Base-by-base conservation (phyloP, 331 rosid species). In the Dryas integrifolia region DNA sequence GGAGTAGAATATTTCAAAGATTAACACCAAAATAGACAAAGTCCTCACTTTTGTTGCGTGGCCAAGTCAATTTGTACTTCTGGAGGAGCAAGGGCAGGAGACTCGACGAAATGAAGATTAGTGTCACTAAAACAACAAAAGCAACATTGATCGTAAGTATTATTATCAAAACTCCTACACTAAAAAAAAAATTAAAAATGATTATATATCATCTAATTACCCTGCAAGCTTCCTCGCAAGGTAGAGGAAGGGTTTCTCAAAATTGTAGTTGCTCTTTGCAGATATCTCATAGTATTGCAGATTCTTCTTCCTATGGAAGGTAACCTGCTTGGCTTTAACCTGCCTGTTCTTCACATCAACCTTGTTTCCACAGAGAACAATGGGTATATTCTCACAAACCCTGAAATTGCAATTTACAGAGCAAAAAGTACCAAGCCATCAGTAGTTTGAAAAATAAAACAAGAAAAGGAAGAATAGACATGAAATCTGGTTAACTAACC, bases 81-180 rank as follows among this genome's bases (percentile, higher is more conserved):
- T 0, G 89, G 95, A 49, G 95, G 95, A 73, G 91, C 95, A 81
- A 89, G 91, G 40, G 95, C 95, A 30, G 95, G 95, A 84, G 86
- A 84, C 83, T 89, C 91, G 30, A 86, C 95, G 51, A 89, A 89
- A 78, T 86, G 88, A 72, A 89, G 89, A 66, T 59, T 15, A 35
- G 85, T 6, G 43, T 88, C 88, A 77, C 93, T 88, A 67, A 38
- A 74, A 74, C 55, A 40, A 77, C 35, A 80, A n/a, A n/a, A 66
- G 11, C 58, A 47, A 18, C 5, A 58, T 13, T 40, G 50, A 5
- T 8, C 38, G 63, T 55, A 63, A 11, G 21, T 40, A 46, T 13
- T 39, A 60, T 14, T 14, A 46, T 44, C 56, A n/a, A 44, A 18
- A 79, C 30, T 69, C 16, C 26, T 68, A 67, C 11, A 44, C 38